Percentiles rank a stretch among this genome's conserved stretches.
These are phyloP conservation scores for Phaeophleospora eucalypticola DNA, from an alignment of 2,329 filamentous ascomycete species.

Conservation along the genomic window DNA sequence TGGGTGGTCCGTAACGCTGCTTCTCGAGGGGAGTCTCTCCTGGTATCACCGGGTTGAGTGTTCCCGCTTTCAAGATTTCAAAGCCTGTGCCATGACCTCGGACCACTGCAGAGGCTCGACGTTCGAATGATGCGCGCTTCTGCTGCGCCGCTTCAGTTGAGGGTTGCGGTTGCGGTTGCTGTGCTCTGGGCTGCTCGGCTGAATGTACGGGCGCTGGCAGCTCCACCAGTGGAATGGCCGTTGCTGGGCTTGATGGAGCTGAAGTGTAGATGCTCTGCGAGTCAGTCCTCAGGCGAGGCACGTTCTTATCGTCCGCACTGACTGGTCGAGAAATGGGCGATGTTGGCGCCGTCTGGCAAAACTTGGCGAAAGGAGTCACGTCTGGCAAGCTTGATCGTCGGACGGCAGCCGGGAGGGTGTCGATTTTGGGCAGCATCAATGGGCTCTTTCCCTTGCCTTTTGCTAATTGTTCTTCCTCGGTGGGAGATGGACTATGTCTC, in stretches of 20 bases:
- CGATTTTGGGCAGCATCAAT: slow-evolving; percentile 18
- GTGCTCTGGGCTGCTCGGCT: background rate
- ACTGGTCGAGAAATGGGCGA: slow-evolving; percentile 12
- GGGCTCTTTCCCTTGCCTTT: slow-evolving; percentile 8
- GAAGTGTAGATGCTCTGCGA: background rate
- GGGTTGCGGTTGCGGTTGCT: background rate
- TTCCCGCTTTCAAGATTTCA: slow-evolving; percentile 33
- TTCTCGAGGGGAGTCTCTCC: slow-evolving; percentile 18
- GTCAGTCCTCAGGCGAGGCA: background rate
- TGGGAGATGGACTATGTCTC: slow-evolving; percentile 5
- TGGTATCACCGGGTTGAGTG: slow-evolving; percentile 20
- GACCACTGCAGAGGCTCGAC: slow-evolving; percentile 23
- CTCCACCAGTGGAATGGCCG: background rate
- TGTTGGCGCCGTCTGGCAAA: slow-evolving; percentile 28
- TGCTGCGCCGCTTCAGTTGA: background rate
- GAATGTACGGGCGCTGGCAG: background rate
- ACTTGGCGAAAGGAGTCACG: slow-evolving; percentile 30
- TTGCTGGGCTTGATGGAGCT: background rate
- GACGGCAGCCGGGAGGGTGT: slow-evolving; percentile 26
- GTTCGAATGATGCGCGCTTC: slow-evolving; percentile 24
- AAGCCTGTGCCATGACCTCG: slow-evolving; percentile 34
- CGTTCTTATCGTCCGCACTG: background rate
- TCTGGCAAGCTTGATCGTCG: slow-evolving; percentile 29
- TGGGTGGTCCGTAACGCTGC: slow-evolving; percentile 21
- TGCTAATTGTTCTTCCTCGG: background rate